These are phyloP conservation scores for Scheffersomyces lignicola DNA, from an alignment of 1,139 yeast genomes.

Conservation along the genomic window DNA sequence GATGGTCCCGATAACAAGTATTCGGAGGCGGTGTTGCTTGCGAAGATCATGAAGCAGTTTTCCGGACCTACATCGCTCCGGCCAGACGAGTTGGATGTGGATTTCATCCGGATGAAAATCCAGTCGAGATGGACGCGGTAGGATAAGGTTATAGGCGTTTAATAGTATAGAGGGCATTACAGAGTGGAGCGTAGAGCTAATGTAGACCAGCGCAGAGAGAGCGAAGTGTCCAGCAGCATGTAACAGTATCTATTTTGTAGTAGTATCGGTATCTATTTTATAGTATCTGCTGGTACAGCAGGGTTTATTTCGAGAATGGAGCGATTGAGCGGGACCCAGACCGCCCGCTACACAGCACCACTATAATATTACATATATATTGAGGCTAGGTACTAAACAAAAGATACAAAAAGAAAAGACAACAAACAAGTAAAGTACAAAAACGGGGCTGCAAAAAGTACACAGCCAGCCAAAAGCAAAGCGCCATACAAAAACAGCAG, in stretches of 20 bases:
- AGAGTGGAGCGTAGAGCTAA: too few relatives aligned
- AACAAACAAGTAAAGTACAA: neutral
- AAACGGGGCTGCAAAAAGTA: neutral
- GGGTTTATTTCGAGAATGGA: too few relatives aligned
- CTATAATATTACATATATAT: too few relatives aligned
- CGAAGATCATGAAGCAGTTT: slow-evolving; percentile 48
- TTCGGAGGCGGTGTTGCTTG: slow-evolving; percentile 41
- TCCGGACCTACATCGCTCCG: slow-evolving; percentile 40
- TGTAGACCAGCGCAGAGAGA: too few relatives aligned
- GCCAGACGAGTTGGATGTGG: slow-evolving; percentile 35
- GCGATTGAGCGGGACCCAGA: too few relatives aligned
- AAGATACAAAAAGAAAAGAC: neutral
- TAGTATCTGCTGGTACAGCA: too few relatives aligned
- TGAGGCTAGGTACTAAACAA: too few relatives aligned
- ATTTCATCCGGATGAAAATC: slow-evolving; percentile 40
- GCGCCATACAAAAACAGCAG: neutral
- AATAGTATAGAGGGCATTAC: slow-evolving; percentile 3
- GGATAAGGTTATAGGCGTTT: slow-evolving; percentile 1
- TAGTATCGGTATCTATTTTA: too few relatives aligned
- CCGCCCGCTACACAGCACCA: too few relatives aligned
- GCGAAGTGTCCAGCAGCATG: too few relatives aligned
- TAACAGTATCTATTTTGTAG: too few relatives aligned
- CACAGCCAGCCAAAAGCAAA: neutral
- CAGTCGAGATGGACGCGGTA: slow-evolving; percentile 38
- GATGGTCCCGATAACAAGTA: slow-evolving; percentile 25